Percentiles rank a stretch among this genome's conserved stretches.
Evolutionary conservation across 2,329 filamentous ascomycete species (phyloP).

Genomic region (Diaporthe velutina): DNA sequence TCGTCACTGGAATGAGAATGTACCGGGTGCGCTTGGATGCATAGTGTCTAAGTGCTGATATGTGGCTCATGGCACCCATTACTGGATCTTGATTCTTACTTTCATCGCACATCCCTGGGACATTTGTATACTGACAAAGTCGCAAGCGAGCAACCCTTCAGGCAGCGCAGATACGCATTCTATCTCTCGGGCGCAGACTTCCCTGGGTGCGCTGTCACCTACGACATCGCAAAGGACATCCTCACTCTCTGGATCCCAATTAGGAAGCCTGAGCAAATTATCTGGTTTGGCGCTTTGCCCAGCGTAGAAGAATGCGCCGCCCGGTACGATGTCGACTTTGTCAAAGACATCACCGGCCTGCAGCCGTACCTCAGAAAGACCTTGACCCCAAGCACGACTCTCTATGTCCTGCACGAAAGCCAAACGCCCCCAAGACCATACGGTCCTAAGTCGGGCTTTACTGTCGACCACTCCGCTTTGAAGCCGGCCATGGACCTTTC

Average conservation of each 20-base stretch:
- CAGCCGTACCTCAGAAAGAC: constrained; percentile 62
- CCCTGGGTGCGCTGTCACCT: constrained; percentile 67
- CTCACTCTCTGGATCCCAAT: constrained; percentile 82
- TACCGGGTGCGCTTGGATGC: neutral
- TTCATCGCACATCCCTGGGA: neutral
- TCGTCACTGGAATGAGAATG: neutral
- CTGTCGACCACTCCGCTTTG: constrained; percentile 66
- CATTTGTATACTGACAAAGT: neutral
- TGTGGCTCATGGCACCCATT: neutral
- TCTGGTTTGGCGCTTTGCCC: constrained; percentile 75
- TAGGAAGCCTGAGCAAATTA: constrained; percentile 70
- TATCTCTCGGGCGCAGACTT: constrained; percentile 69
- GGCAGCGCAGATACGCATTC: constrained; percentile 73
- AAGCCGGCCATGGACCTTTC: constrained; percentile 82
- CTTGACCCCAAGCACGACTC: constrained; percentile 55
- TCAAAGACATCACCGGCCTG: constrained; percentile 68
- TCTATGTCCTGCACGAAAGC: constrained; percentile 58
- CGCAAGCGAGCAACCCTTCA: constrained; percentile 61
- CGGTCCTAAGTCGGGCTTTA: constrained; percentile 3
- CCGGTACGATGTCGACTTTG: constrained; percentile 78
- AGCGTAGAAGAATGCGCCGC: constrained; percentile 71
- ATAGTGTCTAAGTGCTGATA: neutral
- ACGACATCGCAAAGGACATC: constrained; percentile 69
- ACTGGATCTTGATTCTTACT: neutral
- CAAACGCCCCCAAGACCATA: constrained; percentile 43